Percentiles rank a stretch among this genome's conserved stretches.
Evolutionary conservation across 257 asterid species (phyloP).

Genomic region (Rehmannia glutinosa): DNA sequence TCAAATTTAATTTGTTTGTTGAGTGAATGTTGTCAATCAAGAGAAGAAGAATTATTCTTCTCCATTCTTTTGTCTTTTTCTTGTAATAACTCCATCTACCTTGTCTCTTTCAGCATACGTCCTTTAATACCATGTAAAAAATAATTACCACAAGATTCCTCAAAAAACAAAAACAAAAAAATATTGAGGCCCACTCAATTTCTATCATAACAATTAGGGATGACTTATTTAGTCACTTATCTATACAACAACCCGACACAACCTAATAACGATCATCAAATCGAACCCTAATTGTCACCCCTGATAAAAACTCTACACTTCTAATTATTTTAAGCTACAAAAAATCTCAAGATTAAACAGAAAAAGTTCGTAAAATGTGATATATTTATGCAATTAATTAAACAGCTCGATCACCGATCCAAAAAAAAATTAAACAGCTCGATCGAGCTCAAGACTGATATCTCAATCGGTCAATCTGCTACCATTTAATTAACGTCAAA

Average conservation of each 20-base stretch:
- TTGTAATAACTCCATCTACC: constrained; percentile 12
- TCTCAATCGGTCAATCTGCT: too few species aligned
- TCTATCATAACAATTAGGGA: too few species aligned
- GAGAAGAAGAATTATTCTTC: background rate
- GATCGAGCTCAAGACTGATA: background rate
- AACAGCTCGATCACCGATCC: too few species aligned
- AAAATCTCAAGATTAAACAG: background rate
- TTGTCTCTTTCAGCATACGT: constrained; percentile 21
- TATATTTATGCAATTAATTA: too few species aligned
- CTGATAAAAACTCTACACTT: background rate
- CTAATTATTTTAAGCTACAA: background rate
- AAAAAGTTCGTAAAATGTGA: background rate
- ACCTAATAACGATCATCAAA: too few species aligned
- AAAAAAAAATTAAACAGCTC: too few species aligned
- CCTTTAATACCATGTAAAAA: background rate
- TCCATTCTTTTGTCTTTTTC: constrained; percentile 13
- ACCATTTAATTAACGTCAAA: too few species aligned
- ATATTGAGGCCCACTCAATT: background rate
- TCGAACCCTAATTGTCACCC: too few species aligned
- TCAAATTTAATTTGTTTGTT: background rate
- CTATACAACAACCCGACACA: too few species aligned
- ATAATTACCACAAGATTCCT: too few species aligned
- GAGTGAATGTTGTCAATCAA: background rate
- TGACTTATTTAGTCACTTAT: too few species aligned
- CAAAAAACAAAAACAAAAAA: too few species aligned